phyloP scores from a whole-genome alignment of 495 filamentous ascomycete genomes.

The Neurospora sublineolata region DNA sequence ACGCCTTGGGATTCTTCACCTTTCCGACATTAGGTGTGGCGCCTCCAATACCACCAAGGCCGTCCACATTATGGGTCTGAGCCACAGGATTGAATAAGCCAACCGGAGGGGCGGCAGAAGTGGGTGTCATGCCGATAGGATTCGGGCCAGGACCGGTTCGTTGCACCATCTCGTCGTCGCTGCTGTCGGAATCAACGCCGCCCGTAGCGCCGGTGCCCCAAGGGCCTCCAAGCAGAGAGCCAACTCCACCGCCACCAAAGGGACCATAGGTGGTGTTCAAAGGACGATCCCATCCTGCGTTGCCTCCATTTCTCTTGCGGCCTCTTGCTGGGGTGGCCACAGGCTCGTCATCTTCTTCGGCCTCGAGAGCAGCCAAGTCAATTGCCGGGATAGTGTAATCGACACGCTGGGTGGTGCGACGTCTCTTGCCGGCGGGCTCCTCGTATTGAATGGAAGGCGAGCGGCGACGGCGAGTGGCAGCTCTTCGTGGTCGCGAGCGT shows the following conservation, averaged over 20 bases:
- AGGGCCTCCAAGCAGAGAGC: slow-evolving; percentile 65
- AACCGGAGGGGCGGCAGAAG: slow-evolving; percentile 44
- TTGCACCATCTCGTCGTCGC: slow-evolving; percentile 73
- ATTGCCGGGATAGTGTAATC: slow-evolving; percentile 56
- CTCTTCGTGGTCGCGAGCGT: slow-evolving; percentile 36
- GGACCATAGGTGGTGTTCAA: slow-evolving; percentile 82
- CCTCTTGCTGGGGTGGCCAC: slow-evolving; percentile 59
- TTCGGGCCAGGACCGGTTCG: slow-evolving; percentile 46
- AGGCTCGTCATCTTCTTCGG: slow-evolving; percentile 53
- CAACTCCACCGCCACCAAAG: slow-evolving; percentile 71
- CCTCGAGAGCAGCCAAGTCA: slow-evolving; percentile 51
- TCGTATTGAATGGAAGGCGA: slow-evolving; percentile 49
- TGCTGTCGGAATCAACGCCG: slow-evolving; percentile 86
- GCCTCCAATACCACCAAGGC: slow-evolving; percentile 41
- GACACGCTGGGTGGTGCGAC: slow-evolving; percentile 29
- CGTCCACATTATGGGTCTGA: slow-evolving; percentile 38
- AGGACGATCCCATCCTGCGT: slow-evolving; percentile 52
- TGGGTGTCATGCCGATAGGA: slow-evolving; percentile 63
- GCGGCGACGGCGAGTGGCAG: slow-evolving; percentile 28
- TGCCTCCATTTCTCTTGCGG: slow-evolving; percentile 41
- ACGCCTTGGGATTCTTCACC: slow-evolving; percentile 60
- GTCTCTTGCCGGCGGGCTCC: slow-evolving; percentile 24
- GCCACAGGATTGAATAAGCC: slow-evolving; percentile 18
- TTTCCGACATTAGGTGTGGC: slow-evolving; percentile 81
- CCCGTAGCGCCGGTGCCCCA: slow-evolving; percentile 64